Conservation (phyloP, 176 grass and related monocot genomes). For the Phoenix dactylifera region DNA sequence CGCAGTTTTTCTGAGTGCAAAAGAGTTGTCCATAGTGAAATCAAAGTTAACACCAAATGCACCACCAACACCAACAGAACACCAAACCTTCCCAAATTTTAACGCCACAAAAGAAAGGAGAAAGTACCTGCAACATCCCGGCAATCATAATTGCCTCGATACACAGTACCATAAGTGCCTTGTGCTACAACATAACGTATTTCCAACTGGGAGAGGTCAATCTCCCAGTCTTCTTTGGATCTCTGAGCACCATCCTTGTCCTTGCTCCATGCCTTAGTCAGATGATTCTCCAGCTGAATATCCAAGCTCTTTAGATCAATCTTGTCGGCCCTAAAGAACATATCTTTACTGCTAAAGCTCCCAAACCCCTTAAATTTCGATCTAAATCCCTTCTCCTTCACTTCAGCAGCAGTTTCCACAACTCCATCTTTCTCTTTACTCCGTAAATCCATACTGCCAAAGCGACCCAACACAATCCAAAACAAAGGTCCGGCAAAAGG, state of each 20-base stretch:
- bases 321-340: constrained; percentile 66
- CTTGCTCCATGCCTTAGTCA: constrained; percentile 54
- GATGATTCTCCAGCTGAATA: constrained; percentile 66
- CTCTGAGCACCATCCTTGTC: constrained; percentile 21
- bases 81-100: too few relatives aligned
- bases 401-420: background rate
- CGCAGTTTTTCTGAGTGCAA: too few relatives aligned
- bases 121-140: constrained; percentile 71
- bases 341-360: constrained; percentile 49
- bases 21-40: too few relatives aligned
- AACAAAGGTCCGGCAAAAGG: too few relatives aligned
- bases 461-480: too few relatives aligned
- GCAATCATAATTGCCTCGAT: constrained; percentile 61
- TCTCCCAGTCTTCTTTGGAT: constrained; percentile 78
- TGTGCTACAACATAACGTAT: constrained; percentile 59
- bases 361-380: constrained; percentile 35
- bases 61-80: too few relatives aligned
- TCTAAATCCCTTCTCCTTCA: background rate
- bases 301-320: constrained; percentile 76
- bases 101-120: background rate
- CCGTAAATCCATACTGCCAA: constrained; percentile 2
- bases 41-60: too few relatives aligned
- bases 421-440: constrained; percentile 3
- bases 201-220: constrained; percentile 60
- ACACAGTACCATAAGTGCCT: constrained; percentile 73